A percentile compares a stretch with the other conserved stretches of the same genome.
Evolutionary conservation across 2,329 filamentous ascomycete genomes (phyloP).

Genomic region (Arthrobotrys entomopaga): DNA sequence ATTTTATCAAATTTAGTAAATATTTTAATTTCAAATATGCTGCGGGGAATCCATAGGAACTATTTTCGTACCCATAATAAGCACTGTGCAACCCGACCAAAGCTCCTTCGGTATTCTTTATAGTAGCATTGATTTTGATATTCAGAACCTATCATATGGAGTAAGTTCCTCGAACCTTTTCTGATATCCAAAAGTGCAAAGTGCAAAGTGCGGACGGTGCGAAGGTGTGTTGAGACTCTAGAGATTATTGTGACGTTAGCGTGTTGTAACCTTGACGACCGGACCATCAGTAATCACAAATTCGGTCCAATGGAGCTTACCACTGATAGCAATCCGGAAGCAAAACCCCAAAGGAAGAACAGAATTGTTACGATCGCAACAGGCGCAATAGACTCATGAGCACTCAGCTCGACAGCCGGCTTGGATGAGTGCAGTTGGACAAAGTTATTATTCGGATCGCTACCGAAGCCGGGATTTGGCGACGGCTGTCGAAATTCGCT

Average conservation of each 20-base stretch:
- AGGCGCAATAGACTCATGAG: constrained; percentile 53
- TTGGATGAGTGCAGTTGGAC: constrained; percentile 51
- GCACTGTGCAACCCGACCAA: constrained; percentile 65
- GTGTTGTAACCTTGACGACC: constrained; percentile 11
- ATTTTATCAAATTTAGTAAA: too few relatives aligned
- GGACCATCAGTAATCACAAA: constrained; percentile 21
- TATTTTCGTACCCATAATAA: constrained; percentile 65
- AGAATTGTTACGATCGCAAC: constrained; percentile 63
- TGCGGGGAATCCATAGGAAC: too few relatives aligned
- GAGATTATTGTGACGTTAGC: constrained; percentile 7
- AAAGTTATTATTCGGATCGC: constrained; percentile 52
- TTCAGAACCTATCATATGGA: constrained; percentile 28
- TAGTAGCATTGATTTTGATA: constrained; percentile 52
- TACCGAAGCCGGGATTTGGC: constrained; percentile 43
- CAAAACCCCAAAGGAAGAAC: constrained; percentile 66
- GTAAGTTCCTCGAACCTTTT: constrained; percentile 40
- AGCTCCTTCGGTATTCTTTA: constrained; percentile 43
- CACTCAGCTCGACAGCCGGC: constrained; percentile 43
- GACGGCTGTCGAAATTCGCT: constrained; percentile 51
- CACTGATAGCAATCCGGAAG: constrained; percentile 64
- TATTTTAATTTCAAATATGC: too few relatives aligned
- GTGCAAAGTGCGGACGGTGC: constrained; percentile 64
- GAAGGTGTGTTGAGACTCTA: constrained; percentile 56
- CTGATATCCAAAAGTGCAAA: too few relatives aligned
- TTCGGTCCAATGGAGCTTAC: constrained; percentile 41